Conservation (phyloP, 164 flowering plant genomes). For the Kalanchoe fedtschenkoi region DNA sequence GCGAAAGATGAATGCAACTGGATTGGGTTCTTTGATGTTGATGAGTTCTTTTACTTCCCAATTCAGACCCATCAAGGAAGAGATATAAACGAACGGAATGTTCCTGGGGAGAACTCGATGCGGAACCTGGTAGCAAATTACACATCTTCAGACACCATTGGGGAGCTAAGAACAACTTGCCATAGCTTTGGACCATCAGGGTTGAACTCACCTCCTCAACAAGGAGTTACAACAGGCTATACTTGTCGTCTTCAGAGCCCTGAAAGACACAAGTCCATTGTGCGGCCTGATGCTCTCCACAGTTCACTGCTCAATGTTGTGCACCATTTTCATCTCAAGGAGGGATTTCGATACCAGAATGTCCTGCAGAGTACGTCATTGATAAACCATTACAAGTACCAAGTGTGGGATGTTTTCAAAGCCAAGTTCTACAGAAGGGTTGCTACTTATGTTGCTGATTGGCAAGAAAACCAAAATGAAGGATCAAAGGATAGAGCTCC, state of each 20-base stretch:
- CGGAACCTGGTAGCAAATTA: constrained; percentile 32
- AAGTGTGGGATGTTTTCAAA: constrained; percentile 77
- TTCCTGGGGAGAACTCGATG: constrained; percentile 35
- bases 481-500: constrained; percentile 90
- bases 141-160: constrained; percentile 33
- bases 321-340: constrained; percentile 61
- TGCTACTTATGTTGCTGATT: constrained; percentile 81
- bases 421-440: constrained; percentile 77
- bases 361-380: constrained; percentile 39
- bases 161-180: constrained; percentile 75
- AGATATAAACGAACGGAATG: neutral
- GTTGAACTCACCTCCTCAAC: constrained; percentile 33
- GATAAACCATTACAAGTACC: constrained; percentile 86
- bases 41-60: constrained; percentile 77
- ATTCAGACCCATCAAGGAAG: constrained; percentile 12
- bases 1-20: constrained; percentile 62
- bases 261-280: constrained; percentile 72
- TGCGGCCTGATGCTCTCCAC: constrained; percentile 50
- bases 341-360: constrained; percentile 39
- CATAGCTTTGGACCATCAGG: constrained; percentile 92
- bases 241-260: constrained; percentile 73
- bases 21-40: constrained; percentile 85
- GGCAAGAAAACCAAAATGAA: constrained; percentile 72
- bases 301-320: constrained; percentile 62
- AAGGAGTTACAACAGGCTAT: constrained; percentile 70